A percentile compares a stretch with the other conserved stretches of the same genome.
phyloP scores from a whole-genome alignment of 2,329 filamentous ascomycete genomes.

The Colletotrichum theobromicola region DNA sequence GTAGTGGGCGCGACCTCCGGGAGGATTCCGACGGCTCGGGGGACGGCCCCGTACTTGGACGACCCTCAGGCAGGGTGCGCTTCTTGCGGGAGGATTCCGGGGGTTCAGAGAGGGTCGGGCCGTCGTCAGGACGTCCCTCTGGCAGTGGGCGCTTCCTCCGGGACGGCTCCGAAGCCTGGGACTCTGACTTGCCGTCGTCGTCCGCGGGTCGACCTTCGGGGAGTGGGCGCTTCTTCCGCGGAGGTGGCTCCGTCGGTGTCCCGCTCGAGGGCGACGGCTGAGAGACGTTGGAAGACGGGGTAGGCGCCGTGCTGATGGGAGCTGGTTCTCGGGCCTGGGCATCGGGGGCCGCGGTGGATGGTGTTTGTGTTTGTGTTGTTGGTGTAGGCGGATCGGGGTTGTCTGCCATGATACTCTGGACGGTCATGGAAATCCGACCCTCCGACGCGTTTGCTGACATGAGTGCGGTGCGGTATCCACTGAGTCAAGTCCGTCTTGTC shows the following conservation, averaged over 20 bases:
- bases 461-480: neutral
- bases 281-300: slow-evolving; percentile 3
- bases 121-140: neutral
- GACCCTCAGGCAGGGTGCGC: neutral
- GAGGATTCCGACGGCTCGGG: neutral
- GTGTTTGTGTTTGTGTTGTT: neutral
- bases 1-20: neutral
- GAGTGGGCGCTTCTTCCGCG: slow-evolving; percentile 1
- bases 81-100: neutral
- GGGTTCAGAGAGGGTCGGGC: neutral
- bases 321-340: neutral
- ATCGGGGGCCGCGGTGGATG: neutral
- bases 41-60: neutral
- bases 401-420: slow-evolving; percentile 15
- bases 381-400: neutral
- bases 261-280: neutral
- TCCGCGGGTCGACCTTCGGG: neutral
- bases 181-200: neutral
- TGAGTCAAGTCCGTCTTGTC: slow-evolving; percentile 14
- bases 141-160: neutral
- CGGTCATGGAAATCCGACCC: slow-evolving; percentile 7
- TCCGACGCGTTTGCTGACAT: slow-evolving; percentile 7
- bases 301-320: neutral
- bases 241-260: neutral
- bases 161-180: neutral